phyloP scores from a whole-genome alignment of 345 rosid species.

The Ailanthus altissimus region DNA sequence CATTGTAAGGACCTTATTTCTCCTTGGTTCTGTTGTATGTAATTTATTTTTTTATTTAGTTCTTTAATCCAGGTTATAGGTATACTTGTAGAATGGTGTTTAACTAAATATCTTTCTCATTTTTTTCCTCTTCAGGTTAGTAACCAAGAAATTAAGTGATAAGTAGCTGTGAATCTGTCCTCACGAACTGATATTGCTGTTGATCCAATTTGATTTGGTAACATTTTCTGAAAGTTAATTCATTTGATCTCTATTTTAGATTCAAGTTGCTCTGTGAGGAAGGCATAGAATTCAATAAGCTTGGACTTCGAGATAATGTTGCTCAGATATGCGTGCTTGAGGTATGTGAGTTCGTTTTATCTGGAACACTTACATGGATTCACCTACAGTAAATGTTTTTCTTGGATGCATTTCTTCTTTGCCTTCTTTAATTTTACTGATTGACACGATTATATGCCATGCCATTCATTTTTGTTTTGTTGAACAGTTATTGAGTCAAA shows the following conservation, averaged over 20 bases:
- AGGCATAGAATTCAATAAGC: conserved; percentile 72
- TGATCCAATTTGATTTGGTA: conserved; percentile 16
- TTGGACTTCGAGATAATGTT: conserved; percentile 94
- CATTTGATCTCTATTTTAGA: conserved; percentile 43
- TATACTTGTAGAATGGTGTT: neutral
- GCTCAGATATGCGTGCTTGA: conserved; percentile 96
- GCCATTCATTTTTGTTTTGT: conserved; percentile 18
- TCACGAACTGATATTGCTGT: neutral
- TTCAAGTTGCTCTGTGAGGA: conserved; percentile 90
- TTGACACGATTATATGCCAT: conserved; percentile 5
- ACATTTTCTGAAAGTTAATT: conserved; percentile 25
- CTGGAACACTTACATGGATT: conserved; percentile 3
- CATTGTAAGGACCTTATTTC: neutral
- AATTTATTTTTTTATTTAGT: neutral
- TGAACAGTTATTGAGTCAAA: conserved; percentile 47
- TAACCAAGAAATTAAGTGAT: conserved; percentile 3
- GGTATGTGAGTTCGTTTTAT: conserved; percentile 42
- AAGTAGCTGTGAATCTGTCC: neutral
- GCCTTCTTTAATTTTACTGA: neutral
- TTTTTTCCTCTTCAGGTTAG: neutral
- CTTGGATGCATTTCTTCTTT: conserved; percentile 3
- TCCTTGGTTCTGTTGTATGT: neutral
- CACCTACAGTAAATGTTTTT: neutral
- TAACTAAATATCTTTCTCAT: neutral
- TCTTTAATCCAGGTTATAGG: neutral